Evolutionary conservation across 73 alveolate species (phyloP).

Genomic region (Stentor coeruleus): DNA sequence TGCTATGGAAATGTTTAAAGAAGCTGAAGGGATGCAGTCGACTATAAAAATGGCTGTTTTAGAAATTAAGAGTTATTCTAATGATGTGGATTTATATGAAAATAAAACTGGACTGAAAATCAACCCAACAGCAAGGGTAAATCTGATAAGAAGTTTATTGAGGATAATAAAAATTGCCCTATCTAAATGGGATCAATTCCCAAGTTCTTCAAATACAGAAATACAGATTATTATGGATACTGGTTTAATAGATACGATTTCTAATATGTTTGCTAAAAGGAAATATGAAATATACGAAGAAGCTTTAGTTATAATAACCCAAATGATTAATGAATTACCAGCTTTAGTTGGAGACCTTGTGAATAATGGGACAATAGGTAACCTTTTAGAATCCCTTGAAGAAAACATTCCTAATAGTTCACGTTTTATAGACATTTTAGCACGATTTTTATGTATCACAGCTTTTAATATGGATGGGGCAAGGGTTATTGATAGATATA

Average conservation of each 20-base stretch:
- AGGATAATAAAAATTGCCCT: not conserved
- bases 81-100: no score
- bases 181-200: not conserved
- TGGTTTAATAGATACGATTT: not conserved
- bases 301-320: not conserved
- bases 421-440: not conserved
- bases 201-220: not conserved
- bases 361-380: not conserved
- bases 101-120: not conserved
- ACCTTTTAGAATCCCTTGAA: not conserved
- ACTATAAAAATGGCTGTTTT: no score
- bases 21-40: constrained; percentile 19
- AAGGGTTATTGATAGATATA: not conserved
- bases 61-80: no score
- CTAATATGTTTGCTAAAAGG: not conserved
- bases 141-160: no score
- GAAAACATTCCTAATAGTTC: not conserved
- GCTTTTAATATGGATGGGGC: not conserved
- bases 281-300: not conserved
- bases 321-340: not conserved
- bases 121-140: no score
- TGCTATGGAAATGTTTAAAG: constrained; percentile 10
- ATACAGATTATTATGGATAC: not conserved
- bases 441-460: not conserved
- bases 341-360: not conserved